Base-by-base conservation (phyloP, 2,329 filamentous ascomycete genomes). In the Magnaporthiopsis incrustans region DNA sequence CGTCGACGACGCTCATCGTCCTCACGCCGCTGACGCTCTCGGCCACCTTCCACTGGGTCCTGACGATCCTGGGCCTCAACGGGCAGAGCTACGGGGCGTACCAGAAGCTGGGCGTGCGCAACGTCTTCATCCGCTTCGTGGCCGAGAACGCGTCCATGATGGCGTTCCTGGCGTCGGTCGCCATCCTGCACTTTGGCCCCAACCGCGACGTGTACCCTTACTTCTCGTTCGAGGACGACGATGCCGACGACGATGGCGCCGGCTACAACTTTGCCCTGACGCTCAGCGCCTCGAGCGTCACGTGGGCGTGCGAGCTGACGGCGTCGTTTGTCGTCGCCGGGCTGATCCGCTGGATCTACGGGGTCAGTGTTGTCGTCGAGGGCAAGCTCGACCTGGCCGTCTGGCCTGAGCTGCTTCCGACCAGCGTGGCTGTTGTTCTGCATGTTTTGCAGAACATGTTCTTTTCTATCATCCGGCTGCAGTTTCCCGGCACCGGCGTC, bases 371-470 rank as follows among this genome's bases (percentile, higher is more conserved):
- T 62, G 86, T 85, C 25, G 77, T 83, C 57, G 87, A 89, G 75
- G 87, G 85, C 32, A 85, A 84, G 74, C 76, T 84, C 66, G 87
- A 89, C 73, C 76, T 89, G 68, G 82, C 81, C 8, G 82, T 85
- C 64, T 89, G 86, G 84, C 86, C 87, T 2, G 87, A 89, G 76
- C 74, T 89, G 70, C 74, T 89, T 69, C 87, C 87, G 25, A 88
- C 87, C 3, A 84, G 84, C 64, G 83, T 87, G 26, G 85, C 84
- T 27, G 86, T 89, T 27, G 85, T 85, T 77, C 76, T 89, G 72
- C 87, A 89, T 69, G 87, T 89, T 62, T 71, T 89, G 74, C 87
- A 89, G 75, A 89, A 89, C 72, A 89, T 89, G 87, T 74, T 89
- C 64, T 89, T 89, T 75, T 86, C 85, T 59, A 89, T 89, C 69